These are phyloP conservation scores for Oryza longistaminata DNA, from an alignment of 176 grass and related monocot genomes.

Conservation along the genomic window DNA sequence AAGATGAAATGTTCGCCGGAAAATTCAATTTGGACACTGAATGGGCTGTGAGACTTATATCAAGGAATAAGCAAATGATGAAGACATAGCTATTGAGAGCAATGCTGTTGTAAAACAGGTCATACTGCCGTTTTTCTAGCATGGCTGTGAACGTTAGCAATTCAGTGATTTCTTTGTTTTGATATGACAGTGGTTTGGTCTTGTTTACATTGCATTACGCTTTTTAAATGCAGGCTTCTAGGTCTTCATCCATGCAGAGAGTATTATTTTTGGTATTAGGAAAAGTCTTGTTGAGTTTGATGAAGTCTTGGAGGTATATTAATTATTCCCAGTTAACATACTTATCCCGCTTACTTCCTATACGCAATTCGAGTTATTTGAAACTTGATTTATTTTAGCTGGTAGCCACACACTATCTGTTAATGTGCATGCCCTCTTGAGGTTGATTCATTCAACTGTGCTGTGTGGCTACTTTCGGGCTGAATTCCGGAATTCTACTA, in stretches of 20 bases:
- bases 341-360: too few relatives aligned
- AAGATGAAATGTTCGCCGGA: conserved; percentile 98
- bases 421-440: not conserved
- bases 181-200: conserved; percentile 23
- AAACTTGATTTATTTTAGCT: not conserved
- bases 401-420: not conserved
- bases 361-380: not conserved
- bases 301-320: conserved; percentile 85
- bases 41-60: conserved; percentile 92
- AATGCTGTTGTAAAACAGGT: conserved; percentile 88
- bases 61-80: conserved; percentile 89
- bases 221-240: conserved; percentile 65
- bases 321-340: not conserved
- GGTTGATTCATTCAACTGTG: not conserved
- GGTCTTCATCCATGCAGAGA: conserved; percentile 94
- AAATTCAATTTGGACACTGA: conserved; percentile 98
- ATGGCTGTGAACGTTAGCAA: conserved; percentile 5
- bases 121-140: conserved; percentile 15
- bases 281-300: conserved; percentile 98
- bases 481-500: too few relatives aligned
- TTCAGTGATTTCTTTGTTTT: not conserved
- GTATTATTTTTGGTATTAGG: conserved; percentile 92
- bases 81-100: conserved; percentile 83
- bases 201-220: conserved; percentile 22
- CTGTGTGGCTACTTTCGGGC: not conserved